These are phyloP conservation scores for Umbellularia californica DNA, from an alignment of 164 flowering plant genomes.

Conservation along the genomic window DNA sequence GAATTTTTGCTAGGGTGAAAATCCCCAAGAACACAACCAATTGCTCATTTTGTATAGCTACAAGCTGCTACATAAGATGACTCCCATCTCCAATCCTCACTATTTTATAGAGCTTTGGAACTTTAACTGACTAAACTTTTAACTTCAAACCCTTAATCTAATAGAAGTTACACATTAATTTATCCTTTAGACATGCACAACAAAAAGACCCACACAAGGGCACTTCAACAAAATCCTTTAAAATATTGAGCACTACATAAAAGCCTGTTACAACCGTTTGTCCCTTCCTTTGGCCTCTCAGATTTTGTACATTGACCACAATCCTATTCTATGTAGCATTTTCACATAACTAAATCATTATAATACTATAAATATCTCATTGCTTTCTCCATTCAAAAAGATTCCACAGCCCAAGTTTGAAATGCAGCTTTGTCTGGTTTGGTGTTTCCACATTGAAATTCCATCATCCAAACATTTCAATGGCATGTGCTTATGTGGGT, in stretches of 20 bases:
- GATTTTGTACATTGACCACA: not conserved
- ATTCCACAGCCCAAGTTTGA: not conserved
- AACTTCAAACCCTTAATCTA: not conserved
- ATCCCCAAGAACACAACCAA: not conserved
- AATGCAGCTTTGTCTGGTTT: slow-evolving; percentile 1
- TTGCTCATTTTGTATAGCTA: not conserved
- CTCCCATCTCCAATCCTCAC: not conserved
- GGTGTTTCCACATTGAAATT: slow-evolving; percentile 3
- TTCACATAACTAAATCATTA: not conserved
- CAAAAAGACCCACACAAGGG: not conserved
- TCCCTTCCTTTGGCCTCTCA: not conserved
- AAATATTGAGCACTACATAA: not conserved
- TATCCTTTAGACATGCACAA: too few species aligned
- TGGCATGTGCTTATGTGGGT: not conserved
- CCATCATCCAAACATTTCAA: not conserved
- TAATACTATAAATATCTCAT: not conserved
- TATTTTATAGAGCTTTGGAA: not conserved
- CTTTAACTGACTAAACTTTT: not conserved
- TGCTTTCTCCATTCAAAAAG: not conserved
- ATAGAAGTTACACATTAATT: not conserved
- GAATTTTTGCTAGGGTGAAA: too few species aligned
- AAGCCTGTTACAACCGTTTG: not conserved
- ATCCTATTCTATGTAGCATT: not conserved
- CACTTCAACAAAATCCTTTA: not conserved
- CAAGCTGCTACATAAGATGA: not conserved